phyloP scores from a whole-genome alignment of 1,284 basidiomycete species.

The Ganoderma leucocontextum region DNA sequence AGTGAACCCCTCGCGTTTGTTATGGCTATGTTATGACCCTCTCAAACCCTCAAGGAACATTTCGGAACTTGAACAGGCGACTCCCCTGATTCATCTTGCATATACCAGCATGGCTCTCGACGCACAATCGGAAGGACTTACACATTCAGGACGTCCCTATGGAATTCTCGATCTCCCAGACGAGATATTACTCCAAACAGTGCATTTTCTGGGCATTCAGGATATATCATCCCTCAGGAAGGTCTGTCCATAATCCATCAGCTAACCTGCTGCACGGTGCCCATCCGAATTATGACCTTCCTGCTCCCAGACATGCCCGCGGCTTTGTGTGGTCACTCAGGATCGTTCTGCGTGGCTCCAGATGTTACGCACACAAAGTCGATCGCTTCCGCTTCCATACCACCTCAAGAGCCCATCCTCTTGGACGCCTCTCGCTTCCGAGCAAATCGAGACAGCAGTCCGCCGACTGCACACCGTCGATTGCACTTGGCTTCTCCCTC shows the following conservation, averaged over 20 bases:
- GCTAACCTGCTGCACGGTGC: neutral
- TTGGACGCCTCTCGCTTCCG: conserved; percentile 15
- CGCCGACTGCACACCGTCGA: conserved; percentile 27
- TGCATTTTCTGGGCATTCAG: conserved; percentile 25
- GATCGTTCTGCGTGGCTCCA: conserved; percentile 36
- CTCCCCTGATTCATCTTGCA: neutral
- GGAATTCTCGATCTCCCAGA: conserved; percentile 30
- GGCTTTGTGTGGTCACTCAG: conserved; percentile 22
- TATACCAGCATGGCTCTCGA: neutral
- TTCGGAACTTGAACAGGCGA: neutral
- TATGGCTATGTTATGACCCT: neutral
- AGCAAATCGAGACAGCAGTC: conserved; percentile 28
- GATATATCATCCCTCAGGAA: conserved; percentile 35
- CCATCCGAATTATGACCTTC: neutral
- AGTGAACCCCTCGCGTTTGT: neutral
- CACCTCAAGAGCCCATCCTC: conserved; percentile 15
- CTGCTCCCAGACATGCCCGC: conserved; percentile 32
- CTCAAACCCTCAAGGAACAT: neutral
- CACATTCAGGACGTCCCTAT: neutral
- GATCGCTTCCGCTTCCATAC: conserved; percentile 27
- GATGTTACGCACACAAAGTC: conserved; percentile 25
- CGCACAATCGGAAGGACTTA: neutral
- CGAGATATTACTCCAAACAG: conserved; percentile 38
- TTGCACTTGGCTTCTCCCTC: conserved; percentile 31
- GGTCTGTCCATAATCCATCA: conserved; percentile 28